Base-by-base conservation (phyloP, 2,329 filamentous ascomycete genomes). In the Ramichloridium luteum region DNA sequence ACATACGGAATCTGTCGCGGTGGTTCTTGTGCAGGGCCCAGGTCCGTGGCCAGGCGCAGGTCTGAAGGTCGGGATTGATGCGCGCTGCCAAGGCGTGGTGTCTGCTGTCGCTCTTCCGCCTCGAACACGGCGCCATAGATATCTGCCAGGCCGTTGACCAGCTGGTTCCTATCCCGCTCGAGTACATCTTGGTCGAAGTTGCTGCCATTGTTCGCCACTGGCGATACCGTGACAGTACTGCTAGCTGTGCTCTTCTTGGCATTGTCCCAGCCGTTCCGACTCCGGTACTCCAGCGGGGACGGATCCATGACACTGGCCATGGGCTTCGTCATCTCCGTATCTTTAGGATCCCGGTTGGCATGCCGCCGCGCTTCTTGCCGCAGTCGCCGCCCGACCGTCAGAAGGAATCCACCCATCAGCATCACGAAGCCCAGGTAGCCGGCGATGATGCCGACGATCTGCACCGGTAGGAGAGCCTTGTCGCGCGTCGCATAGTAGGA, bases 121-220 rank as follows among this genome's bases (percentile, higher is more conserved):
- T 85, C 83, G 76, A 93, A 80, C 41, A 93, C 86, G 45, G 85
- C 80, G 39, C 77, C 84, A 59, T 94, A 96, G 54, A 96, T 75
- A 47, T 82, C 75, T 56, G 93, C 85, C 57, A 94, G 75, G 54
- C 93, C 81, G 43, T 77, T 68, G 56, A 90, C 77, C 41, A 82
- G 76, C 62, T 78, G 77, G 49, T 70, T 67, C 53, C 71, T 74
- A 57, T 93, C 82, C 38, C 72, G 70, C 37, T 78, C 72, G 14
- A 94, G 70, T 11, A 93, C 70, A 37, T 68, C 75, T 5, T 12
- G 34, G 54, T 94, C 84, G 37, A 94, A 81, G 13, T 73, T 75
- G 11, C 68, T 69, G 37, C 82, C 74, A 36, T 77, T 72, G 32
- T 73, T 73, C 9, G 56, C 46, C 5, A 51, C 51, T 2, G 64